Evolutionary conservation across 352 stramenopile species (phyloP).

Genomic region (Albugo laibachii): DNA sequence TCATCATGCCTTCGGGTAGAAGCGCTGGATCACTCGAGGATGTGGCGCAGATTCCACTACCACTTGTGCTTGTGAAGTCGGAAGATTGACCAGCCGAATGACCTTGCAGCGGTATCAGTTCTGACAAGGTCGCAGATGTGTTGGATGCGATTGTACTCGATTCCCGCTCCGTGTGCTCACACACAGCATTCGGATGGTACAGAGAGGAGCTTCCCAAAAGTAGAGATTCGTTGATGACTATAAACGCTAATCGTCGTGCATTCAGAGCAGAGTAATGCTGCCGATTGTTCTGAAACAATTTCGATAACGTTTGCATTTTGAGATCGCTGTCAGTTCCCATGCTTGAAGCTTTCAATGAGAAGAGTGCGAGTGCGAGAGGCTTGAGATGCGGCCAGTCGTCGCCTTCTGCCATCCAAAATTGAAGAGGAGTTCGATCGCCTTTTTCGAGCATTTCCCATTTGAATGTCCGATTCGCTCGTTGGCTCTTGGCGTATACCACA

Average conservation of each 20-base stretch:
- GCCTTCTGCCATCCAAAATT: constrained; percentile 62
- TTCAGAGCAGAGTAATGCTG: constrained; percentile 44
- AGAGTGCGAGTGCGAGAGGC: constrained; percentile 46
- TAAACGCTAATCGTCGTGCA: constrained; percentile 37
- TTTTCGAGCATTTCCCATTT: constrained; percentile 78
- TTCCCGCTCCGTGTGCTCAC: no score
- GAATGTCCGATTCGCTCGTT: constrained; percentile 56
- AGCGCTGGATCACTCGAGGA: no score
- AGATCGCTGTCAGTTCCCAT: constrained; percentile 47
- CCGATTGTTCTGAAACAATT: constrained; percentile 53
- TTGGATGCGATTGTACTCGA: no score
- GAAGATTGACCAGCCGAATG: no score
- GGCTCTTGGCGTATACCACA: constrained; percentile 64
- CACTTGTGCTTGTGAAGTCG: no score
- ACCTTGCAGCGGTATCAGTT: no score
- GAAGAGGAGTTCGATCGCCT: constrained; percentile 42
- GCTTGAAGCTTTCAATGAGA: constrained; percentile 54
- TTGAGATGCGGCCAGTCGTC: constrained; percentile 67
- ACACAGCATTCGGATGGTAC: no score
- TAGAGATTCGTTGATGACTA: constrained; percentile 66
- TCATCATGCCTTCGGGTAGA: constrained; percentile 27
- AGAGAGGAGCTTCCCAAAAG: constrained; percentile 23
- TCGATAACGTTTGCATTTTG: constrained; percentile 36
- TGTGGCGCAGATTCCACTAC: no score
- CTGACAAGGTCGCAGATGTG: no score